Percentiles rank a stretch among this genome's conserved stretches.
Evolutionary conservation across 352 stramenopile genomes (phyloP).

Genomic region (Peronospora belbahrii): DNA sequence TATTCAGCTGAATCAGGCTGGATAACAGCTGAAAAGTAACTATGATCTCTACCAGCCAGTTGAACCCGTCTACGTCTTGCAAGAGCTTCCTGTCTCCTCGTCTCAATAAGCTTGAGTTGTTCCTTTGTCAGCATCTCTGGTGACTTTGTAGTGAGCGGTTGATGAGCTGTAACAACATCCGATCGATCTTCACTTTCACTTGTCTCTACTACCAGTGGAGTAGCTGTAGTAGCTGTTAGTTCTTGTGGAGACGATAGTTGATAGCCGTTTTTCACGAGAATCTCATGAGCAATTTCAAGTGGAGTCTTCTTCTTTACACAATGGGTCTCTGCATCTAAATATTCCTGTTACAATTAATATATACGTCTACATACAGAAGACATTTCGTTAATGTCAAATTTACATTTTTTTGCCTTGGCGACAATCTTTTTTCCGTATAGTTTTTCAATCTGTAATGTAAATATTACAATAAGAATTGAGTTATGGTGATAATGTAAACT

Average conservation of each 20-base stretch:
- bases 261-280: conserved; percentile 63
- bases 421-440: conserved; percentile 70
- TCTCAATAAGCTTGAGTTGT: conserved; percentile 48
- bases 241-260: conserved; percentile 2
- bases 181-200: background rate
- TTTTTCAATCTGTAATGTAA: conserved; percentile 66
- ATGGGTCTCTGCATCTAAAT: conserved; percentile 46
- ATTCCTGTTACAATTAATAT: background rate
- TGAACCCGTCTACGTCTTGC: conserved; percentile 35
- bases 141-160: conserved; percentile 4
- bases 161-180: conserved; percentile 1
- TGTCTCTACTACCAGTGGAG: background rate
- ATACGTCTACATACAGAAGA: background rate
- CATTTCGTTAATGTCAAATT: background rate
- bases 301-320: conserved; percentile 41
- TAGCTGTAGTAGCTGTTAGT: background rate
- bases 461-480: background rate
- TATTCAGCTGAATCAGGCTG: background rate
- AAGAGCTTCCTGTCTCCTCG: conserved; percentile 42
- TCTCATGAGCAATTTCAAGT: conserved; percentile 50
- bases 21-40: conserved; percentile 2
- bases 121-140: conserved; percentile 44
- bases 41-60: background rate
- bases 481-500: too few species aligned
- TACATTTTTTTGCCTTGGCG: conserved; percentile 57